Conservation (phyloP, 2,329 filamentous ascomycete species). For the Akanthomyces dipterigenus region DNA sequence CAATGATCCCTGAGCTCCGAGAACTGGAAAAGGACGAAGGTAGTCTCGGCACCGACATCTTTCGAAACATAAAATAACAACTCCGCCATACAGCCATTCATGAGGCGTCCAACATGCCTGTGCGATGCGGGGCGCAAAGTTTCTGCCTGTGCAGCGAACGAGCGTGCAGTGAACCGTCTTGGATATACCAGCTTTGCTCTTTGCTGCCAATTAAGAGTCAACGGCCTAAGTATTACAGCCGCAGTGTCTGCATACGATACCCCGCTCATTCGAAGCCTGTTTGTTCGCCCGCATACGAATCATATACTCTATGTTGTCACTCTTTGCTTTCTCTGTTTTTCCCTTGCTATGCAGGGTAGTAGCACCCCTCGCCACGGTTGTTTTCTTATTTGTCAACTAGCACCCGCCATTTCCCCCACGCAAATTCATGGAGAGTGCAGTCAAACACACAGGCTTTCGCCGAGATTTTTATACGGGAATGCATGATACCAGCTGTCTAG, state of each 20-base stretch:
- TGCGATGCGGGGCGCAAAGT: background rate
- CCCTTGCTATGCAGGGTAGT: background rate
- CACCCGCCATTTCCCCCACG: background rate
- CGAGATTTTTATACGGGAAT: background rate
- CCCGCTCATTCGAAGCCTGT: constrained; percentile 7
- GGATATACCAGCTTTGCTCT: constrained; percentile 5
- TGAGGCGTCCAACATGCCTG: constrained; percentile 5
- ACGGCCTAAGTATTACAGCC: background rate
- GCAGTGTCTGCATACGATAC: constrained; percentile 8
- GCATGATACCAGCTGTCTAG: background rate
- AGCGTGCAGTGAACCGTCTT: background rate
- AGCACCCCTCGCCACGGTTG: background rate
- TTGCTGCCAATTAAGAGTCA: background rate
- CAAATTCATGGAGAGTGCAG: background rate
- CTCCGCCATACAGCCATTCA: background rate
- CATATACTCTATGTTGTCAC: constrained; percentile 12
- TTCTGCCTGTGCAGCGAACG: background rate
- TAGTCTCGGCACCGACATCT: constrained; percentile 45
- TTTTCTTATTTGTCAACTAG: background rate
- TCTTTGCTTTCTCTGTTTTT: background rate
- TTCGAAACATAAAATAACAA: constrained; percentile 46
- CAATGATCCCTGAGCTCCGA: constrained; percentile 54
- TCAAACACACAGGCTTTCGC: background rate
- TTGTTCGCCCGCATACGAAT: background rate
- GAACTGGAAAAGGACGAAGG: constrained; percentile 44